Percentiles rank a stretch among this genome's conserved stretches.
These are phyloP conservation scores for Irpex lacteus DNA, from an alignment of 1,284 basidiomycete genomes.

Conservation along the genomic window DNA sequence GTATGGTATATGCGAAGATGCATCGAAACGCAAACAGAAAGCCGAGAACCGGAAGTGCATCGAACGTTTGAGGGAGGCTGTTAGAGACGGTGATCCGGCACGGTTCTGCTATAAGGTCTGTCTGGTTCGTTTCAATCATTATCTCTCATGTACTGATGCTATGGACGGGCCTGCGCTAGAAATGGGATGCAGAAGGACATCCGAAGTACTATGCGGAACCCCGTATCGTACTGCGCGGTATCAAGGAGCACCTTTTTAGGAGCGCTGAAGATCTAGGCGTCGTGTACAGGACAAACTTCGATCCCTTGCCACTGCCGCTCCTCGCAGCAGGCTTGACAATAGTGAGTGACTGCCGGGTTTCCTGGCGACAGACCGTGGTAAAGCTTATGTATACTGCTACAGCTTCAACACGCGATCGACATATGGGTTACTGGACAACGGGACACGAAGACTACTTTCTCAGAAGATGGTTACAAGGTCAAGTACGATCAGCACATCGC, in stretches of 20 bases:
- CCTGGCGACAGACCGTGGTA: background rate
- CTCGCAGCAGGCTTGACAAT: slow-evolving; percentile 4
- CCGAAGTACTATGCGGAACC: slow-evolving; percentile 2
- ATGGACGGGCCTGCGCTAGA: background rate
- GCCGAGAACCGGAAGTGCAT: background rate
- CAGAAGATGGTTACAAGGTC: background rate
- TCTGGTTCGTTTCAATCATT: too few relatives aligned
- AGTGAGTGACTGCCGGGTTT: background rate
- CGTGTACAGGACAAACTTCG: background rate
- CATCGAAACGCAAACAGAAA: background rate
- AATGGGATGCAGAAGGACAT: background rate
- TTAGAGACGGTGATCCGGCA: background rate
- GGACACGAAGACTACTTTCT: background rate
- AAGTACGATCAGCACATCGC: slow-evolving; percentile 1
- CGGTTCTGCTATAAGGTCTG: background rate
- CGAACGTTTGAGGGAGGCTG: background rate
- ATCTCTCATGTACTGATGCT: too few relatives aligned
- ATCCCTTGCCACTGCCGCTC: slow-evolving; percentile 4
- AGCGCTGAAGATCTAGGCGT: background rate
- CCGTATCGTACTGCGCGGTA: background rate
- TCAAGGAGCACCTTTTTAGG: slow-evolving; percentile 6
- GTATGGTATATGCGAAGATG: background rate
- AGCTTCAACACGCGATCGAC: slow-evolving; percentile 3
- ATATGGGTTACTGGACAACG: background rate
- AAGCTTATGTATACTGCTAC: background rate